Percentiles rank a stretch among this genome's conserved stretches.
phyloP scores from a whole-genome alignment of 805 yeast genomes.

The Ogataea thermomethanolica region DNA sequence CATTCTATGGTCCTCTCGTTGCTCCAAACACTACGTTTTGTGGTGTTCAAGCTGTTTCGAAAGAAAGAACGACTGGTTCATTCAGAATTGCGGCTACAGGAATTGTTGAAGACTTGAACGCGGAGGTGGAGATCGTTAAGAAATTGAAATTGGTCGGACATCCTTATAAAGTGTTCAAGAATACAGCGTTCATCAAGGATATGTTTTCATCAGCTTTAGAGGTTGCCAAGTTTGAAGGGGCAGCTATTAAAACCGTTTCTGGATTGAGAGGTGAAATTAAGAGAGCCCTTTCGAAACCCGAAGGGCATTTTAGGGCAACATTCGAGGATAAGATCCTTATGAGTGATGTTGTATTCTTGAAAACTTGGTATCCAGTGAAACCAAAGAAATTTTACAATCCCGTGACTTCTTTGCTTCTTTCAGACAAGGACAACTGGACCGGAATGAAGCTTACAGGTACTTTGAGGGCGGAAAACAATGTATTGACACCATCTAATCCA shows the following conservation, averaged over 20 bases:
- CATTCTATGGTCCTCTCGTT: constrained; percentile 95
- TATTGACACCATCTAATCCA: constrained; percentile 57
- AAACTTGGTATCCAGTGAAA: constrained; percentile 96
- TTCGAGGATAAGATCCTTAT: constrained; percentile 92
- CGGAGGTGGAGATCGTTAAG: constrained; percentile 87
- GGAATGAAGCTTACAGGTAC: constrained; percentile 97
- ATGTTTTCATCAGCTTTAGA: constrained; percentile 92
- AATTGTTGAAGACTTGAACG: constrained; percentile 88
- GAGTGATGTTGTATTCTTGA: constrained; percentile 84
- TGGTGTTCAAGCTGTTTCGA: constrained; percentile 86
- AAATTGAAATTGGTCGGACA: constrained; percentile 92
- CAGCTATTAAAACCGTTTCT: constrained; percentile 91
- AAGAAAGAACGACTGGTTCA: constrained; percentile 78
- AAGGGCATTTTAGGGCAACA: constrained; percentile 93
- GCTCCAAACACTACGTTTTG: constrained; percentile 98
- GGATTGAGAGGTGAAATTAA: constrained; percentile 98
- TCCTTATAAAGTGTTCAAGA: constrained; percentile 89
- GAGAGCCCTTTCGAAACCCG: constrained; percentile 89
- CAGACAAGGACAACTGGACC: constrained; percentile 82
- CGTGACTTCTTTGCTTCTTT: constrained; percentile 80
- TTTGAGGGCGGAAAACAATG: constrained; percentile 71
- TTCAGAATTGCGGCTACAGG: constrained; percentile 98
- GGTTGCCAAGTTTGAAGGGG: constrained; percentile 98
- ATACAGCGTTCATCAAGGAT: constrained; percentile 95
- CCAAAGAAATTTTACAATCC: constrained; percentile 93